A percentile compares a stretch with the other conserved stretches of the same genome.
phyloP scores from a whole-genome alignment of 108 stramenopile species.

The Fragilaria radians region DNA sequence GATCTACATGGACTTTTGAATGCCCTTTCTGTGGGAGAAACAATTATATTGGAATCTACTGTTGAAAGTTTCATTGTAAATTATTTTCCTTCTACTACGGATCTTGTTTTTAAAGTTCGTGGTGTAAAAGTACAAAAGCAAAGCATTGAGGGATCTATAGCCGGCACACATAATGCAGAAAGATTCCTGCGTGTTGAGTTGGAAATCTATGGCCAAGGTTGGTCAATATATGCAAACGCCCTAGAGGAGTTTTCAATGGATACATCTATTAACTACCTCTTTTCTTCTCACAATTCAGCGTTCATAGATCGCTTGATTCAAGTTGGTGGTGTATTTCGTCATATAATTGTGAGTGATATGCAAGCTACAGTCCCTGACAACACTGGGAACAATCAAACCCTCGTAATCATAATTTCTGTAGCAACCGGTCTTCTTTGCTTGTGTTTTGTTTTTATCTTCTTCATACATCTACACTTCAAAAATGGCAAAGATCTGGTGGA shows the following conservation, averaged over 20 bases:
- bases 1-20: background rate
- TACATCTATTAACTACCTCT: background rate
- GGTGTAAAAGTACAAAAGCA: background rate
- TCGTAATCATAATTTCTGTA: too few relatives aligned
- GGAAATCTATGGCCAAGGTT: background rate
- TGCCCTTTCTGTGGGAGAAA: background rate
- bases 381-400: too few relatives aligned
- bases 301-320: too few relatives aligned
- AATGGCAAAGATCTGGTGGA: too few relatives aligned
- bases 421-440: too few relatives aligned
- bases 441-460: too few relatives aligned
- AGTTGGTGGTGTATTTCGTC: too few relatives aligned
- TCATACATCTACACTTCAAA: too few relatives aligned
- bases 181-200: background rate
- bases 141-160: background rate
- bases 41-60: background rate
- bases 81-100: background rate
- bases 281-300: too few relatives aligned
- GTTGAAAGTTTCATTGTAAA: background rate
- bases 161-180: background rate
- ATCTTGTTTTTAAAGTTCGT: background rate
- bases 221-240: background rate
- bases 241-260: background rate
- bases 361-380: too few relatives aligned
- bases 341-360: too few relatives aligned